Conservation (phyloP, 2,329 filamentous ascomycete species). For the Nannizziopsis arthrosporioides region DNA sequence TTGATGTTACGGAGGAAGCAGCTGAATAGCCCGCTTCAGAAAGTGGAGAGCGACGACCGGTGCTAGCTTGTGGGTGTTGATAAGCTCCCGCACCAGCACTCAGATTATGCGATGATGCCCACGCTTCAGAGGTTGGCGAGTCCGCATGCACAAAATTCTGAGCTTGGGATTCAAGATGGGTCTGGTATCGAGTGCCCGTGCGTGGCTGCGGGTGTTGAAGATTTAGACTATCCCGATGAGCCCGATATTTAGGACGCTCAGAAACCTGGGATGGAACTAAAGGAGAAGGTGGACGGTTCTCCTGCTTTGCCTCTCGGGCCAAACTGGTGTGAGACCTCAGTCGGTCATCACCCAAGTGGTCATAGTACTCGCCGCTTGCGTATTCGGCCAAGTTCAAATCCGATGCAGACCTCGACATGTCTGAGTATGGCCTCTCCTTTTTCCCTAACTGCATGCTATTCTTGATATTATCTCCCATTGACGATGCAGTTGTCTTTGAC, state of each 20-base stretch:
- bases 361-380: conserved; percentile 34
- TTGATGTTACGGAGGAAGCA: conserved; percentile 25
- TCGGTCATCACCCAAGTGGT: conserved; percentile 36
- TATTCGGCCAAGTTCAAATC: conserved; percentile 56
- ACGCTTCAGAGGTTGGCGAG: conserved; percentile 36
- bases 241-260: conserved; percentile 52
- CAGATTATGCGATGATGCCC: conserved; percentile 35
- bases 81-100: conserved; percentile 19
- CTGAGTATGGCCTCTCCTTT: conserved; percentile 50
- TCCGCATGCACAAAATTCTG: conserved; percentile 39
- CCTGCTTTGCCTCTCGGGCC: conserved; percentile 26
- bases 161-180: conserved; percentile 50
- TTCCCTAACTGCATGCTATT: conserved; percentile 45
- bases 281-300: conserved; percentile 47
- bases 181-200: conserved; percentile 50
- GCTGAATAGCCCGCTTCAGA: conserved; percentile 39
- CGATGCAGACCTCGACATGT: conserved; percentile 64
- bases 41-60: conserved; percentile 34
- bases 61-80: conserved; percentile 20
- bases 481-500: conserved; percentile 92
- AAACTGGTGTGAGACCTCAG: conserved; percentile 35
- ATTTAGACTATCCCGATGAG: conserved; percentile 52
- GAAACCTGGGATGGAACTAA: conserved; percentile 49
- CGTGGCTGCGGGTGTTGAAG: conserved; percentile 54
- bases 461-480: conserved; percentile 65